phyloP scores from a whole-genome alignment of 163 green algal species.

The Volvox carteri region DNA sequence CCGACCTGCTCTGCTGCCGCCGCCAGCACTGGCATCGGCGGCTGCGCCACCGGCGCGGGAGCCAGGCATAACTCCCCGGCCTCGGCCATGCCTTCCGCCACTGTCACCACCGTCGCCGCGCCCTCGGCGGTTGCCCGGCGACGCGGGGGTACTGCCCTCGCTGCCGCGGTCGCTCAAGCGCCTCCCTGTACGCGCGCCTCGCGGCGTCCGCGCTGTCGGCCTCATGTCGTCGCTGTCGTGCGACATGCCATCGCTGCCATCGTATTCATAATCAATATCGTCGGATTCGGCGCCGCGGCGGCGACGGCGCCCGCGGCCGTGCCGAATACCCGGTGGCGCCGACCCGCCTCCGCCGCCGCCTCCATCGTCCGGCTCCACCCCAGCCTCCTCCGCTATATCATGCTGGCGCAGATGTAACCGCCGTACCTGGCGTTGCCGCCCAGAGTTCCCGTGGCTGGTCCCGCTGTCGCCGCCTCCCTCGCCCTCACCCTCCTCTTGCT shows the following conservation, averaged over 20 bases:
- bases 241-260: slow-evolving; percentile 20
- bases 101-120: not conserved
- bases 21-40: not conserved
- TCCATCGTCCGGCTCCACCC: not conserved
- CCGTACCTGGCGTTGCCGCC: not conserved
- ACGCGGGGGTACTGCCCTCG: slow-evolving; percentile 36
- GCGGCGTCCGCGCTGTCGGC: not conserved
- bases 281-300: not conserved
- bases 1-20: not conserved
- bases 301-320: not conserved
- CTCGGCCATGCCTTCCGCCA: not conserved
- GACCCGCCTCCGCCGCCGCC: not conserved
- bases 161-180: slow-evolving; percentile 45
- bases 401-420: not conserved
- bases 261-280: slow-evolving; percentile 34
- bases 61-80: not conserved
- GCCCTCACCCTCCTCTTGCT: not conserved
- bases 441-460: not conserved
- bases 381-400: not conserved
- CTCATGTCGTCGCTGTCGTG: slow-evolving; percentile 13
- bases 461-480: not conserved
- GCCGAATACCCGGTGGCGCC: not conserved
- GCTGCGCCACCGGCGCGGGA: not conserved
- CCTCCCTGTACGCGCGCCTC: not conserved
- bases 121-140: not conserved